Percentiles rank a stretch among this genome's conserved stretches.
Conservation (phyloP, 805 yeast genomes). For the Cyberlindnera samutprakarnensis region DNA sequence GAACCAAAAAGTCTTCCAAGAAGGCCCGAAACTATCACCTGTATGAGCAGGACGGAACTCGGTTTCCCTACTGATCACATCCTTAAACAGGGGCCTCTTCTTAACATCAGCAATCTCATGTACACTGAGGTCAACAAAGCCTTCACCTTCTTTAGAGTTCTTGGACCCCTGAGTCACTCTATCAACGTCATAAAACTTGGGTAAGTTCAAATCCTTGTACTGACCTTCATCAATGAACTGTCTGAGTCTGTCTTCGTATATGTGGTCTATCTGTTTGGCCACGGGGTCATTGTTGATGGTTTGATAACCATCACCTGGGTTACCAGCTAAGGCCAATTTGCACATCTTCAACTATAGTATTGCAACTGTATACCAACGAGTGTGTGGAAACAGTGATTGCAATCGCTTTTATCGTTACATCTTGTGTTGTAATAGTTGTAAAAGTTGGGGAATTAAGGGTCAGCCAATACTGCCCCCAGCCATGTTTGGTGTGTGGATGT, state of each 20-base stretch:
- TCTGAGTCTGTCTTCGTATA: constrained; percentile 65
- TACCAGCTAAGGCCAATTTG: no score
- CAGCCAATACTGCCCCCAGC: no score
- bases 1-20: constrained; percentile 98
- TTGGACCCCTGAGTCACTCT: constrained; percentile 38
- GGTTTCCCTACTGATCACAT: constrained; percentile 17
- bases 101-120: constrained; percentile 62
- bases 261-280: constrained; percentile 67
- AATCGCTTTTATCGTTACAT: no score
- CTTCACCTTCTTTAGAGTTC: constrained; percentile 24
- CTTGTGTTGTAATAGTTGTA: no score
- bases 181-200: constrained; percentile 66
- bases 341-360: no score
- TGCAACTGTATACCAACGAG: no score
- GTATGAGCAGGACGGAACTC: constrained; percentile 51
- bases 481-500: background rate
- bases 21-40: constrained; percentile 83
- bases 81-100: constrained; percentile 38
- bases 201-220: constrained; percentile 63
- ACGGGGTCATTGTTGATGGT: constrained; percentile 45
- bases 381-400: no score
- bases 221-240: constrained; percentile 81
- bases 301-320: constrained; percentile 26
- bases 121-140: constrained; percentile 50
- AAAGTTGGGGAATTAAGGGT: no score